phyloP scores from a whole-genome alignment of 495 filamentous ascomycete species.

The Penicillium malachiteum region DNA sequence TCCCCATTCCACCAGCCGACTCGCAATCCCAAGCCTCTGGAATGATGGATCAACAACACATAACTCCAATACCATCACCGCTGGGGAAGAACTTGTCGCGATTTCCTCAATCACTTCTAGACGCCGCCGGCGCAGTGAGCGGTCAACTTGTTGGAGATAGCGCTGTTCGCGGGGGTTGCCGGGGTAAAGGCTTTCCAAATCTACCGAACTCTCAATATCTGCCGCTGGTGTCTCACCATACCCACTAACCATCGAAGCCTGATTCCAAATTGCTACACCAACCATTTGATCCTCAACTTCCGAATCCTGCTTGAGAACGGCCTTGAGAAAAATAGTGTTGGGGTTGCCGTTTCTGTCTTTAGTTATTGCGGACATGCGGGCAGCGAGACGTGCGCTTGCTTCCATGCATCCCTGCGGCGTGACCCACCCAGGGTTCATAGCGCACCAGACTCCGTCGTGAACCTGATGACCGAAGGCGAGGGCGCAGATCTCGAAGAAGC shows the following conservation, averaged over 20 bases:
- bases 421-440: slow-evolving; percentile 44
- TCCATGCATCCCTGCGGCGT: slow-evolving; percentile 29
- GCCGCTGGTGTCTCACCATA: slow-evolving; percentile 25
- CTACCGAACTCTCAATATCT: slow-evolving; percentile 19
- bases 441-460: slow-evolving; percentile 41
- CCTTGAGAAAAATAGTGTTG: slow-evolving; percentile 45
- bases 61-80: slow-evolving; percentile 36
- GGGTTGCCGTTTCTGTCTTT: slow-evolving; percentile 33
- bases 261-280: slow-evolving; percentile 43
- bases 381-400: slow-evolving; percentile 26
- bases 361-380: slow-evolving; percentile 29
- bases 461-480: slow-evolving; percentile 41
- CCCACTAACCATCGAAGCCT: slow-evolving; percentile 31
- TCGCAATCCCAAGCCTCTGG: slow-evolving; percentile 39
- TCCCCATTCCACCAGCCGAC: slow-evolving; percentile 40
- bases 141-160: slow-evolving; percentile 31
- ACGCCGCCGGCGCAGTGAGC: slow-evolving; percentile 30
- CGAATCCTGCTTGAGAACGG: slow-evolving; percentile 27
- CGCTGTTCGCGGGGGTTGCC: slow-evolving; percentile 35
- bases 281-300: slow-evolving; percentile 10
- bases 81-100: slow-evolving; percentile 23
- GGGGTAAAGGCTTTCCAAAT: slow-evolving; percentile 34
- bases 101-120: slow-evolving; percentile 28
- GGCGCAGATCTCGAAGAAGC: slow-evolving; percentile 8
- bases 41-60: slow-evolving; percentile 41